These are phyloP conservation scores for Dendrobium catenatum DNA, from an alignment of 106 monocot species.

Conservation along the genomic window DNA sequence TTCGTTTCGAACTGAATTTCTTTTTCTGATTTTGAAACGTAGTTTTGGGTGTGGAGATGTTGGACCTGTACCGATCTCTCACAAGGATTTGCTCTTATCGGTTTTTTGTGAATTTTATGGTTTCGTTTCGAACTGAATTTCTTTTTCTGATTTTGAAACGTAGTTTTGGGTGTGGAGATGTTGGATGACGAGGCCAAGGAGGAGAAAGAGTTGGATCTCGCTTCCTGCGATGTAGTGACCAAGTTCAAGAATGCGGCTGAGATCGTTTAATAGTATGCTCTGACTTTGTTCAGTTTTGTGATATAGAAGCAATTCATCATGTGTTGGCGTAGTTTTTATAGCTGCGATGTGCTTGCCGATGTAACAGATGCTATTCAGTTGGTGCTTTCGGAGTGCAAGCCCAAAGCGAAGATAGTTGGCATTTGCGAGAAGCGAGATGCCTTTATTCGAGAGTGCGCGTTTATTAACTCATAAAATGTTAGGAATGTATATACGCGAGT, in stretches of 20 bases:
- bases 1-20: background rate
- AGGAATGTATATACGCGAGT: background rate
- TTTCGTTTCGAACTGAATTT: background rate
- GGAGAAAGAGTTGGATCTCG: slow-evolving; percentile 93
- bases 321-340: background rate
- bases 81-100: background rate
- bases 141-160: background rate
- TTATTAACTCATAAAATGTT: background rate
- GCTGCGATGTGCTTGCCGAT: background rate
- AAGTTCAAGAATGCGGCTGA: slow-evolving; percentile 94
- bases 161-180: slow-evolving; percentile 22
- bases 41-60: slow-evolving; percentile 30
- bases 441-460: slow-evolving; percentile 52
- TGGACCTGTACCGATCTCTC: slow-evolving; percentile 44
- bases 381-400: slow-evolving; percentile 16
- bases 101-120: background rate
- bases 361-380: slow-evolving; percentile 17
- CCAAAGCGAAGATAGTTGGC: slow-evolving; percentile 21
- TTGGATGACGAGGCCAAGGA: slow-evolving; percentile 82
- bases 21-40: background rate
- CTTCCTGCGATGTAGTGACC: slow-evolving; percentile 85
- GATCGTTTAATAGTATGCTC: slow-evolving; percentile 77
- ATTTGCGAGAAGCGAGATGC: slow-evolving; percentile 22
- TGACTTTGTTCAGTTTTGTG: background rate
- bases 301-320: too few species aligned